These are phyloP conservation scores for Geosmithia flava DNA, from an alignment of 2,329 filamentous ascomycete genomes.

Conservation along the genomic window DNA sequence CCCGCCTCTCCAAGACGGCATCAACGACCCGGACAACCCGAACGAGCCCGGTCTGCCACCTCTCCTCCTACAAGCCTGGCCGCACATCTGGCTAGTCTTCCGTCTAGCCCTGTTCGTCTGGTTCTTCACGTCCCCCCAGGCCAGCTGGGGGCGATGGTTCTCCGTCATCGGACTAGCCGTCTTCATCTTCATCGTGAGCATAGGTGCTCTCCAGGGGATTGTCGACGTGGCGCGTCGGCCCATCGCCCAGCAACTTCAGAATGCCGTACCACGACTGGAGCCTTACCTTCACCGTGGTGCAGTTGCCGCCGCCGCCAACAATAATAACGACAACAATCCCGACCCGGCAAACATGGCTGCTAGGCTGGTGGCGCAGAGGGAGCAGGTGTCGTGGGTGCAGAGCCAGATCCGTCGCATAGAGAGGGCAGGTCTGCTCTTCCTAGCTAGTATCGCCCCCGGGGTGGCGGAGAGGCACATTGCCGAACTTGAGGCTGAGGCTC, in stretches of 20 bases:
- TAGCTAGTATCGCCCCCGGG: conserved; percentile 54
- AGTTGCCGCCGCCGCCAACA: conserved; percentile 3
- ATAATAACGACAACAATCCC: conserved; percentile 15
- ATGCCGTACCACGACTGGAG: conserved; percentile 39
- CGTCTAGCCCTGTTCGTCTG: conserved; percentile 48
- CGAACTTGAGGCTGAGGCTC: conserved; percentile 38
- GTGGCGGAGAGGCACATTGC: conserved; percentile 54
- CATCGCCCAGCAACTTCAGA: conserved; percentile 45
- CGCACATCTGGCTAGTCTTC: conserved; percentile 49
- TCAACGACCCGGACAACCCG: conserved; percentile 3
- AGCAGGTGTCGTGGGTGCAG: conserved; percentile 17
- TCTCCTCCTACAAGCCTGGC: conserved; percentile 30
- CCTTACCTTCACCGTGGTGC: conserved; percentile 6
- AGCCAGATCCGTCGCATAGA: conserved; percentile 40
- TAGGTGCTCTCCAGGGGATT: conserved; percentile 42
- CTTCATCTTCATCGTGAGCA: conserved; percentile 45
- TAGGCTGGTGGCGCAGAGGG: conserved; percentile 32
- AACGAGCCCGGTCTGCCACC: conserved; percentile 18
- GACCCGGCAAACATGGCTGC: conserved; percentile 40
- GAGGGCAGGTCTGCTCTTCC: conserved; percentile 47
- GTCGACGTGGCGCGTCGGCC: conserved; percentile 43
- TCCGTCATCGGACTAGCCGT: conserved; percentile 40
- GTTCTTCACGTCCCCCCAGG: conserved; percentile 48
- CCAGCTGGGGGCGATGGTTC: conserved; percentile 47
- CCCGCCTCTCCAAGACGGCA: conserved; percentile 1